Evolutionary conservation across 169 alveolate species (phyloP), one percentile per base, ranked within the genome.

Genomic region (Blepharisma undulans): DNA sequence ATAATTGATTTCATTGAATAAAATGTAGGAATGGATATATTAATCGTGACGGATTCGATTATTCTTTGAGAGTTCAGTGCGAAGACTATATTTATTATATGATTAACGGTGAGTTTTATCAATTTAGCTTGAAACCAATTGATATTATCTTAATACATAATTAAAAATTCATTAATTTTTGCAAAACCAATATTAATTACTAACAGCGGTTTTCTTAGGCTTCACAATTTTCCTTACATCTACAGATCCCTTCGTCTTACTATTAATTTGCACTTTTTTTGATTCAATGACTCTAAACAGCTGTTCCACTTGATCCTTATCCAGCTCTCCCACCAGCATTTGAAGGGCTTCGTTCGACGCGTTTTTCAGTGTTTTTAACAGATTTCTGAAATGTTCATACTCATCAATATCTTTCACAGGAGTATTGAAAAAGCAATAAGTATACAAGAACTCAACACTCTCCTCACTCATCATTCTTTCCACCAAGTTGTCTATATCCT

Each of bases 171-270:
- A 48, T 4, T 8, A 36, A 5, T 5, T 36, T 36, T 36, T 5
- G 66, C 66, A 48, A 48, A 48, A 48, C 66, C 66, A 48, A 48
- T 36, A 36, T 48, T 48, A 48, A 48, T 48, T 48, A 48, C 66
- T 48, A 48, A 48, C 66, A 48, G 66, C 66, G 10, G 66, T 48
- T 5, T 48, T 29, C 16, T 82, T 82, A 59, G 89, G 89, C 76
- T 36, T 82, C 36, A 82, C 89, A 32, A 82, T 59, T 34, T 74
- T 21, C n/a, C 89, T 82, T 32, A 82, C 76, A 48, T 82, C 89
- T 4, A 74, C 30, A 22, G 29, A 18, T 22, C 33, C 80, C 33
- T 74, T 22, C 25, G 74, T 34, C 29, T 34, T 22, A 6, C 34
- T 48, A 32, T 72, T 19, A 74, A 74, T 22, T 18, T 74, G 29